phyloP scores from a whole-genome alignment of 306 rosid genomes.

The Vigna angularis region DNA sequence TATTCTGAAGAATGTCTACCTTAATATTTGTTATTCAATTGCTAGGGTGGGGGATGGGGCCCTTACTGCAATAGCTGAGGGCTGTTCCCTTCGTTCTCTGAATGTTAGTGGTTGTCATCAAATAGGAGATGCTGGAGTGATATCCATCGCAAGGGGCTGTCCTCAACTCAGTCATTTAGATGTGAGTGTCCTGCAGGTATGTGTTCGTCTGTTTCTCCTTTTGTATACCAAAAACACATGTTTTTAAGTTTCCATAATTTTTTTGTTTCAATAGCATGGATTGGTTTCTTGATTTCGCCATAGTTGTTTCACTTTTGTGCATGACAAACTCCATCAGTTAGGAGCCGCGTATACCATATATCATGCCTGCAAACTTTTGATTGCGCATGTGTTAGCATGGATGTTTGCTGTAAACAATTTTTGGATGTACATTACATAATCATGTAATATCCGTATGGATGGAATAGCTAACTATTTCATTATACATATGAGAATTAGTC shows the following conservation, averaged over 20 bases:
- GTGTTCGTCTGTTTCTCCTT: conserved; percentile 24
- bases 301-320: neutral
- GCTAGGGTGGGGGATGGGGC: conserved; percentile 85
- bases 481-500: neutral
- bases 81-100: conserved; percentile 70
- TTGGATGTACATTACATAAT: neutral
- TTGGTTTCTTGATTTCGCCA: neutral
- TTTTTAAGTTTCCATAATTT: neutral
- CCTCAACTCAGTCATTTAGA: conserved; percentile 70
- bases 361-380: neutral
- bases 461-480: conserved; percentile 12
- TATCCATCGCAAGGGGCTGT: conserved; percentile 87
- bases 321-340: neutral
- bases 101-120: conserved; percentile 91
- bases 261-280: neutral
- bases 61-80: conserved; percentile 70
- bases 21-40: conserved; percentile 21
- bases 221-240: neutral
- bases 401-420: conserved; percentile 3
- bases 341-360: neutral
- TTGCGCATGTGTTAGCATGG: neutral
- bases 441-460: neutral
- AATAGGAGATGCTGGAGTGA: conserved; percentile 82
- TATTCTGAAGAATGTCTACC: conserved; percentile 18
- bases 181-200: conserved; percentile 81